Conservation (phyloP, 139 green algal species). For the Chlorella vulgaris region DNA sequence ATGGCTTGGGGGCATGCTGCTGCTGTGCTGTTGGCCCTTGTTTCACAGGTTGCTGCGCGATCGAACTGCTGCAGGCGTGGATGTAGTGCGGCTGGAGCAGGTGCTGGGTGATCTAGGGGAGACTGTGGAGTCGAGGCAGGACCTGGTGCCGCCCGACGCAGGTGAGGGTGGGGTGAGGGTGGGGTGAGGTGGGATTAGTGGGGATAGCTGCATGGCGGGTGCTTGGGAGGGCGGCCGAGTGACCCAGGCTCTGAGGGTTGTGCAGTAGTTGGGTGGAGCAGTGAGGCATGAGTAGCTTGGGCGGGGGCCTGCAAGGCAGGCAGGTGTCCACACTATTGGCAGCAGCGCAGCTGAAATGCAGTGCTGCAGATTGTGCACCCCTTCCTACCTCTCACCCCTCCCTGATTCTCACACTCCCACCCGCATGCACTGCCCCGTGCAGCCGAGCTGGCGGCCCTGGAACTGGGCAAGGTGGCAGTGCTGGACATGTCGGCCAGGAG, state of each 20-base stretch:
- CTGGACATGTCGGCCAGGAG: conserved; percentile 5
- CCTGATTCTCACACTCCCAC: not conserved
- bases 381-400: not conserved
- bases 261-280: too few species aligned
- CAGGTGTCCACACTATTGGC: too few species aligned
- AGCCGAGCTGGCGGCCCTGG: conserved; percentile 75
- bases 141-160: conserved; percentile 56
- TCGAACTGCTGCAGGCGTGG: not conserved
- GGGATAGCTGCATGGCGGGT: too few species aligned
- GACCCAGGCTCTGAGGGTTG: too few species aligned
- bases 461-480: conserved; percentile 61
- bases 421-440: not conserved
- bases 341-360: too few species aligned
- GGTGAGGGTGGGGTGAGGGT: not conserved
- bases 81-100: conserved; percentile 36
- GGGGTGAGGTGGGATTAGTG: not conserved
- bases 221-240: too few species aligned
- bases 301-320: too few species aligned
- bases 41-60: not conserved
- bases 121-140: conserved; percentile 35
- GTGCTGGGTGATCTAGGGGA: conserved; percentile 53
- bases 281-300: too few species aligned
- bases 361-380: not conserved
- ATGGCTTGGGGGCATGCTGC: too few species aligned
- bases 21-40: not conserved